Evolutionary conservation across 2,329 filamentous ascomycete species (phyloP).

Genomic region (Rhytidhysteron rufulum): DNA sequence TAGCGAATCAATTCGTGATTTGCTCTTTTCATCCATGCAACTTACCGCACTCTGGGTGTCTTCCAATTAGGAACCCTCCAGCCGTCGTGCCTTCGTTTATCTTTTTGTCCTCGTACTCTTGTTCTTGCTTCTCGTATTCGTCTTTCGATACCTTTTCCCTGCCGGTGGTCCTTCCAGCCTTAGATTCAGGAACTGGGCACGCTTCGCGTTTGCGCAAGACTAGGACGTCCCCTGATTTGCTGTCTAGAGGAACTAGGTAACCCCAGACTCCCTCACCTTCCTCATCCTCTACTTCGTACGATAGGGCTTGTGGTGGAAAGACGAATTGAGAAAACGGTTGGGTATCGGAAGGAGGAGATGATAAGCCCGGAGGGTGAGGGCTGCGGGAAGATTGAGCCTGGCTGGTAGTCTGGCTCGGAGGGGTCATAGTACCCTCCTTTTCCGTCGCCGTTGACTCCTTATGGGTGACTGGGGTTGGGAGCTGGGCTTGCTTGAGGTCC

Average conservation of each 20-base stretch:
- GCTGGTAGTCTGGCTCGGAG: constrained; percentile 41
- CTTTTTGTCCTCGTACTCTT: constrained; percentile 56
- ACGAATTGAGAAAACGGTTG: constrained; percentile 78
- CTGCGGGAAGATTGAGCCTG: constrained; percentile 38
- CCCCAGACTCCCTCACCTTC: constrained; percentile 88
- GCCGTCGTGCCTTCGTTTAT: constrained; percentile 57
- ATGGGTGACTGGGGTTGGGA: constrained; percentile 78
- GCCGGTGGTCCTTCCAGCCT: constrained; percentile 35
- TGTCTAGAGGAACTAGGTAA: constrained; percentile 80
- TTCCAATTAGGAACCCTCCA: constrained; percentile 84
- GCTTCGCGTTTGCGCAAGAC: constrained; percentile 71
- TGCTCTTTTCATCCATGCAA: constrained; percentile 18
- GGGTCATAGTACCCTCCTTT: constrained; percentile 70
- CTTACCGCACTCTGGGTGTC: constrained; percentile 91
- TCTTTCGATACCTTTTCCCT: constrained; percentile 45
- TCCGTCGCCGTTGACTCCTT: constrained; percentile 61
- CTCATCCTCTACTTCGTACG: constrained; percentile 83
- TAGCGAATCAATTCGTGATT: constrained; percentile 1
- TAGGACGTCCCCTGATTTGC: constrained; percentile 63
- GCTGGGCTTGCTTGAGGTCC: constrained; percentile 53
- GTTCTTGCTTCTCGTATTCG: constrained; percentile 58
- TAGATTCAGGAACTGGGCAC: constrained; percentile 57
- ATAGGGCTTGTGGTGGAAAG: constrained; percentile 66
- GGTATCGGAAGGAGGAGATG: constrained; percentile 70
- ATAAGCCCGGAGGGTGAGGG: constrained; percentile 37